Evolutionary conservation across 805 yeast species (phyloP).

Genomic region (Ogataea nakhonphanomensis): DNA sequence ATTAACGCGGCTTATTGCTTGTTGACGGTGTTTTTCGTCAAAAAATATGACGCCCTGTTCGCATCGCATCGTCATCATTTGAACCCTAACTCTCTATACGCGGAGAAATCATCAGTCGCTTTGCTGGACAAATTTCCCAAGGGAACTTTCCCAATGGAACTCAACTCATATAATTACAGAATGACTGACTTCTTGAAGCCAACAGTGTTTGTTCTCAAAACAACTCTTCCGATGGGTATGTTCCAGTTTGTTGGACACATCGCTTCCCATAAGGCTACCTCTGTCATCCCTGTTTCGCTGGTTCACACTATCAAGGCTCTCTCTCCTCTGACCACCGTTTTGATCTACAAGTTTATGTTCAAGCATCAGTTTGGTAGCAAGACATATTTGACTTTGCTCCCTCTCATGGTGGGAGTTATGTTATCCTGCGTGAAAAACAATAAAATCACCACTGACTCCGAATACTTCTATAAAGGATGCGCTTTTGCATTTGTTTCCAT

Average conservation of each 20-base stretch:
- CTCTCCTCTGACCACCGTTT: slow-evolving; percentile 84
- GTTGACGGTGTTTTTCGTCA: slow-evolving; percentile 25
- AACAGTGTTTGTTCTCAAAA: slow-evolving; percentile 45
- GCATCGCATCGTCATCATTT: slow-evolving; percentile 27
- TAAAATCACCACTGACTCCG: slow-evolving; percentile 22
- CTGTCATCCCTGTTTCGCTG: slow-evolving; percentile 86
- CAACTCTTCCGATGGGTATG: slow-evolving; percentile 90
- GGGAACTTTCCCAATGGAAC: slow-evolving; percentile 47
- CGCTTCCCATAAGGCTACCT: slow-evolving; percentile 87
- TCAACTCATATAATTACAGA: slow-evolving; percentile 28
- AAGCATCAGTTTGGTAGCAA: slow-evolving; percentile 51
- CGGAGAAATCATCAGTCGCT: slow-evolving; percentile 14
- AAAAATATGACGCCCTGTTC: slow-evolving; percentile 34
- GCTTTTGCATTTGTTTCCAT: slow-evolving; percentile 51
- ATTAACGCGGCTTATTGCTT: slow-evolving; percentile 65
- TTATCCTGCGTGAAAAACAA: slow-evolving; percentile 58
- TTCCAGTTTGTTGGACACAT: slow-evolving; percentile 93
- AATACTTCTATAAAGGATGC: slow-evolving; percentile 39
- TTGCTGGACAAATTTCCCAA: slow-evolving; percentile 38
- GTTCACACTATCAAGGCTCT: slow-evolving; percentile 93
- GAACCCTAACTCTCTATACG: slow-evolving; percentile 34
- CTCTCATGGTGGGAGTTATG: slow-evolving; percentile 83
- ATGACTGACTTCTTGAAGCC: slow-evolving; percentile 50
- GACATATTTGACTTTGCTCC: slow-evolving; percentile 77
- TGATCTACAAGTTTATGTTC: slow-evolving; percentile 65